These are phyloP conservation scores for Aspergillus sp. DNA, from an alignment of 2,329 filamentous ascomycete genomes.

Conservation along the genomic window DNA sequence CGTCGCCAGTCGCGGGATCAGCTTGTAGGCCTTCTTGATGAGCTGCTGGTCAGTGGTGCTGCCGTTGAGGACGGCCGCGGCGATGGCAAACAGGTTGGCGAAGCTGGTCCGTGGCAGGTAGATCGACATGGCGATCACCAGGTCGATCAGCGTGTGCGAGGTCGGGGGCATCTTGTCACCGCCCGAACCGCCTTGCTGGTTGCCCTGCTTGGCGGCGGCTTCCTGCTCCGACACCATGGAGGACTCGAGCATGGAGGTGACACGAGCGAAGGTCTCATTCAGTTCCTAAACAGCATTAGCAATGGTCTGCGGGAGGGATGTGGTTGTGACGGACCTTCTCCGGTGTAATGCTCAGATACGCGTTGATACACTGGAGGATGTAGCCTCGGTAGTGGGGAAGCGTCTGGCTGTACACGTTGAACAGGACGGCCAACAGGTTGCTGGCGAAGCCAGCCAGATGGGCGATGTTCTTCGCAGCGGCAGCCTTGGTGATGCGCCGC, in stretches of 20 bases:
- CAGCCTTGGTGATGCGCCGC: slow-evolving; percentile 70
- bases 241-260: slow-evolving; percentile 76
- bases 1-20: slow-evolving; percentile 84
- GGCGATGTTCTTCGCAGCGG: slow-evolving; percentile 75
- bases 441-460: slow-evolving; percentile 76
- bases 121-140: slow-evolving; percentile 92
- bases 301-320: not conserved
- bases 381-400: slow-evolving; percentile 87
- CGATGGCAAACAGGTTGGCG: slow-evolving; percentile 78
- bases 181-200: slow-evolving; percentile 62
- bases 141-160: slow-evolving; percentile 91
- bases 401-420: slow-evolving; percentile 98
- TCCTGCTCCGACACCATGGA: slow-evolving; percentile 65
- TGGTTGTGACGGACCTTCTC: slow-evolving; percentile 42
- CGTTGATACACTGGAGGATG: slow-evolving; percentile 91
- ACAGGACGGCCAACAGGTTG: slow-evolving; percentile 92
- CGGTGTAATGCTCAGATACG: slow-evolving; percentile 85
- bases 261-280: slow-evolving; percentile 82
- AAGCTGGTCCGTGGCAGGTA: slow-evolving; percentile 90
- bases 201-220: slow-evolving; percentile 60
- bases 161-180: slow-evolving; percentile 83
- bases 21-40: slow-evolving; percentile 98
- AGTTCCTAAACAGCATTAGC: slow-evolving; percentile 56
- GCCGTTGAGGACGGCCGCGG: slow-evolving; percentile 75
- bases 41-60: slow-evolving; percentile 71